Evolutionary conservation across 176 grass and related monocot genomes (phyloP).

Genomic region (Bromus sterilis): DNA sequence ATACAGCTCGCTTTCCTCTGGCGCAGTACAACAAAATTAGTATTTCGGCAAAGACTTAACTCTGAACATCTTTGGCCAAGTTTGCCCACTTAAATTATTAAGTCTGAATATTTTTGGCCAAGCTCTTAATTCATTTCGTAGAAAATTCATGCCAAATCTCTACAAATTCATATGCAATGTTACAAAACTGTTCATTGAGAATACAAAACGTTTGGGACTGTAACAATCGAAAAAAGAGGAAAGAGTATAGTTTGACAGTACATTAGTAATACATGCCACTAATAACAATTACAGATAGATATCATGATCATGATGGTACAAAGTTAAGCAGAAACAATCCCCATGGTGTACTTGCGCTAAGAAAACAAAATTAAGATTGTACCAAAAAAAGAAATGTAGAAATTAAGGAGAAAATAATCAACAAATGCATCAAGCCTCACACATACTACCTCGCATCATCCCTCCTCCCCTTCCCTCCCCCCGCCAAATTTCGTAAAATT

Average conservation of each 20-base stretch:
- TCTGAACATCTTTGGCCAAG: too few relatives aligned
- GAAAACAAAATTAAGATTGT: conserved; percentile 4
- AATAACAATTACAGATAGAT: conserved; percentile 12
- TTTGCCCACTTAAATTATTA: too few relatives aligned
- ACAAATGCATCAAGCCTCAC: conserved; percentile 38
- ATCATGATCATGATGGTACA: conserved; percentile 26
- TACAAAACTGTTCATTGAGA: background rate
- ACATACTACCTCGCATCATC: background rate
- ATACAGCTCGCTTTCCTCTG: background rate
- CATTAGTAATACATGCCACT: conserved; percentile 1
- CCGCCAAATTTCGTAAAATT: conserved; percentile 39
- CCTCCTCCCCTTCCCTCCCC: background rate
- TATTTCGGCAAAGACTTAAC: too few relatives aligned
- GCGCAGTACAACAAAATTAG: background rate
- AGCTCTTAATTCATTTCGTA: too few relatives aligned
- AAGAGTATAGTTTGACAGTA: background rate
- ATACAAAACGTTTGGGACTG: background rate
- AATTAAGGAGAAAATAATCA: background rate
- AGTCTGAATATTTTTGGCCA: background rate
- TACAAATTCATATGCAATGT: background rate
- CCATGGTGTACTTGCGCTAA: conserved; percentile 41
- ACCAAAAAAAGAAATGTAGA: conserved; percentile 16
- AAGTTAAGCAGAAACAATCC: conserved; percentile 22
- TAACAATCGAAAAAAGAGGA: background rate
- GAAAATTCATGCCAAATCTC: background rate